Conservation (phyloP, 2,329 filamentous ascomycete species). For the Fusarium setosum region DNA sequence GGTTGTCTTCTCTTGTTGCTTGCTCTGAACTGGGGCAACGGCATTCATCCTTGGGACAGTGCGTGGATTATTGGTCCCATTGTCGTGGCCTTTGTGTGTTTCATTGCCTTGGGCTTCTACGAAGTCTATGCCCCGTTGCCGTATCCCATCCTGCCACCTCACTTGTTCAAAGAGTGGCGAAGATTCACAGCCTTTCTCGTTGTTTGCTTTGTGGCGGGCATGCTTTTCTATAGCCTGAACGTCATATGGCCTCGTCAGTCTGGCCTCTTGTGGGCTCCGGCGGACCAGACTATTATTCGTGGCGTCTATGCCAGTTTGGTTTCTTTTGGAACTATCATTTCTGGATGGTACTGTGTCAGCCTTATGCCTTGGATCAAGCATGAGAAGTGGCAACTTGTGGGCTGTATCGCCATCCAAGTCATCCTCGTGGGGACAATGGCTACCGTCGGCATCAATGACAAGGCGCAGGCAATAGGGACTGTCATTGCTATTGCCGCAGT, state of each 20-base stretch:
- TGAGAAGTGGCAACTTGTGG: conserved; percentile 46
- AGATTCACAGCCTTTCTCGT: conserved; percentile 25
- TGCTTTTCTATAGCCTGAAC: conserved; percentile 41
- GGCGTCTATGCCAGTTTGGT: conserved; percentile 41
- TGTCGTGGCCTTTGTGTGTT: conserved; percentile 30
- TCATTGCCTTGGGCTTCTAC: conserved; percentile 29
- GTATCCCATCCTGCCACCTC: conserved; percentile 39
- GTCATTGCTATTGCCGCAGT: conserved; percentile 43
- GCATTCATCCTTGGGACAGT: conserved; percentile 39
- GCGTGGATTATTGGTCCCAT: conserved; percentile 38
- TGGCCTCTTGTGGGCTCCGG: conserved; percentile 37
- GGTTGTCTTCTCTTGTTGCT: conserved; percentile 26
- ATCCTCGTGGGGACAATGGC: conserved; percentile 47
- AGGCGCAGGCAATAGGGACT: conserved; percentile 46
- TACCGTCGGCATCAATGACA: conserved; percentile 45
- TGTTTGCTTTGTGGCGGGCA: conserved; percentile 35
- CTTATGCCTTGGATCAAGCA: conserved; percentile 41
- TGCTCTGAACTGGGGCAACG: conserved; percentile 39
- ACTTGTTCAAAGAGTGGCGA: conserved; percentile 40
- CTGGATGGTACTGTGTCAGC: conserved; percentile 41
- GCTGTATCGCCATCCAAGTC: conserved; percentile 44
- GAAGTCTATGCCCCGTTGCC: conserved; percentile 32
- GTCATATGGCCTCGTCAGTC: conserved; percentile 42
- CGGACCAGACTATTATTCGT: conserved; percentile 36
- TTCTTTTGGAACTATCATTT: conserved; percentile 34